Percentiles rank a stretch among this genome's conserved stretches.
phyloP scores from a whole-genome alignment of 768 basidiomycete genomes.

The Lactarius quietus region DNA sequence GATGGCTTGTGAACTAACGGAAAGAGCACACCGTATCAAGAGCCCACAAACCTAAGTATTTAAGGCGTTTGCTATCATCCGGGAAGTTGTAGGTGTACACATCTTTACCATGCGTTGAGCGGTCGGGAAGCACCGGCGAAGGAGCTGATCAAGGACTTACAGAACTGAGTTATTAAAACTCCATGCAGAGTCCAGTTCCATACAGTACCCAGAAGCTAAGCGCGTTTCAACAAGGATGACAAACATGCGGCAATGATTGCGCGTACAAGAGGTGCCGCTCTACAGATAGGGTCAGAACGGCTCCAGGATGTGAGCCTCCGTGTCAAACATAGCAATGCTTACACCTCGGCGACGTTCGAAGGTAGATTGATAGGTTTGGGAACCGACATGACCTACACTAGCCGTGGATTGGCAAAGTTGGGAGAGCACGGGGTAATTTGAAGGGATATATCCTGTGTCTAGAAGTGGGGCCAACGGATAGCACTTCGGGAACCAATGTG shows the following conservation, averaged over 20 bases:
- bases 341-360: background rate
- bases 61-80: background rate
- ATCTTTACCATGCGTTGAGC: conserved; percentile 3
- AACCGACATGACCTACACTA: background rate
- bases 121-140: background rate
- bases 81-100: conserved; percentile 17
- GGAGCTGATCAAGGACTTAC: background rate
- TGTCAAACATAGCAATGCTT: background rate
- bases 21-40: too few relatives aligned
- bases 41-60: background rate
- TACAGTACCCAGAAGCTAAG: conserved; percentile 9
- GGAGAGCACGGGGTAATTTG: too few relatives aligned
- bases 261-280: conserved; percentile 14
- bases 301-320: background rate
- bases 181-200: conserved; percentile 20
- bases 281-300: background rate
- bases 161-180: conserved; percentile 9
- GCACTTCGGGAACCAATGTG: background rate
- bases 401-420: background rate
- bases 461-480: background rate
- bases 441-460: background rate
- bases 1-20: too few relatives aligned
- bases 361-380: background rate
- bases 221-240: background rate
- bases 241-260: background rate